These are phyloP conservation scores for Mrakia hoshinonis DNA, from an alignment of 768 basidiomycete genomes.

Conservation along the genomic window DNA sequence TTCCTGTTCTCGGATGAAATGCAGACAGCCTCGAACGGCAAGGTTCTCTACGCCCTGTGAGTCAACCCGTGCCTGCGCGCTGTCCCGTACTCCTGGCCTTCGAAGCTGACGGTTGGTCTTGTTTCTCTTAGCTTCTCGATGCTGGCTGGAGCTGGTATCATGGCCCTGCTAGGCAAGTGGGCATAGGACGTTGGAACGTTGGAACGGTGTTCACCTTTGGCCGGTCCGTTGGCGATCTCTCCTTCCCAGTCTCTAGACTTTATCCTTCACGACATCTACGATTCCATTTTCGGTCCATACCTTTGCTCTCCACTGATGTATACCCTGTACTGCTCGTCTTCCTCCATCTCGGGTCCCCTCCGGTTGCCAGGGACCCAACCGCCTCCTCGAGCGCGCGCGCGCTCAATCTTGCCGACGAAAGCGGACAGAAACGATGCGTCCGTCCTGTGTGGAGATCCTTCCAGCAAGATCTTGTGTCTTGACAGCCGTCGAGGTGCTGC, in stretches of 20 bases:
- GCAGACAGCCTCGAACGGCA: slow-evolving; percentile 57
- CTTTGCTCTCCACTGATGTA: no score
- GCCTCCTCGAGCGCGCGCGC: no score
- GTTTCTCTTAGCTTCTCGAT: slow-evolving; percentile 47
- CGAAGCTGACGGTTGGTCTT: not conserved
- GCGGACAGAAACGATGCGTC: no score
- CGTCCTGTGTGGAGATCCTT: no score
- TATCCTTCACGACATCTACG: not conserved
- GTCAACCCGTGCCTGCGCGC: slow-evolving; percentile 28
- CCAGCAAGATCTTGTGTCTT: no score
- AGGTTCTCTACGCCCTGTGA: slow-evolving; percentile 59
- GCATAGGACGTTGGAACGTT: no score
- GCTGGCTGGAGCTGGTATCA: slow-evolving; percentile 72
- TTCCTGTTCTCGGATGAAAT: slow-evolving; percentile 74
- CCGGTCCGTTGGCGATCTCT: not conserved
- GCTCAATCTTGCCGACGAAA: no score
- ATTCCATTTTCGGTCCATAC: no score
- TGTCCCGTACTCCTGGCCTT: not conserved
- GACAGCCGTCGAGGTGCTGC: no score
- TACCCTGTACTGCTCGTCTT: no score
- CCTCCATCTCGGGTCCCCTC: no score
- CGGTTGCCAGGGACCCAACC: no score
- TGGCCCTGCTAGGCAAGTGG: slow-evolving; percentile 86
- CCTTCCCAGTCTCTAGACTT: not conserved
- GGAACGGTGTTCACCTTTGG: not conserved